Evolutionary conservation across 148 eudicot genomes (phyloP).

Genomic region (Agrostemma githago): DNA sequence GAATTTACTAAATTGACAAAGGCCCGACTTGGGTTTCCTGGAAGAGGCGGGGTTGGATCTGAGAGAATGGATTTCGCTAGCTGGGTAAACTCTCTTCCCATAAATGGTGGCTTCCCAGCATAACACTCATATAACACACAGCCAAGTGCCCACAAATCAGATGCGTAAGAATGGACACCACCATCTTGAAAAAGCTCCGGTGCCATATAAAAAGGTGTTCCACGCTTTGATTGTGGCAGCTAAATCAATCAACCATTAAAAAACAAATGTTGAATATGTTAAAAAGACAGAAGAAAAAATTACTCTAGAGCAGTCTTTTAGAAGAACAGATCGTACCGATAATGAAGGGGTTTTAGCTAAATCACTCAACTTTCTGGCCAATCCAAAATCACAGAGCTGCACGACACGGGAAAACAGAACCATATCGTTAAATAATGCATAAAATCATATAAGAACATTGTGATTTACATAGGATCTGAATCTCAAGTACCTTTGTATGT

Average conservation of each 20-base stretch:
- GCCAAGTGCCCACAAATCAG: constrained; percentile 98
- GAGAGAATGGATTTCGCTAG: constrained; percentile 78
- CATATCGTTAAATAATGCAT: neutral
- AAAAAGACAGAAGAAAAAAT: neutral
- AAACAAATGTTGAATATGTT: constrained; percentile 9
- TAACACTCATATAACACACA: constrained; percentile 95
- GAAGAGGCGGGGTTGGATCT: constrained; percentile 88
- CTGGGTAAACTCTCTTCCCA: constrained; percentile 76
- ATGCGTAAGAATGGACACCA: constrained; percentile 94
- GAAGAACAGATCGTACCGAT: constrained; percentile 40
- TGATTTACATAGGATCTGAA: neutral
- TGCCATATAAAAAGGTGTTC: constrained; percentile 98
- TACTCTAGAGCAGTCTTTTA: neutral
- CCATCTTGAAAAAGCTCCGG: constrained; percentile 98
- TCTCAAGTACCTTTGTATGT: constrained; percentile 52
- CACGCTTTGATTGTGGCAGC: constrained; percentile 96
- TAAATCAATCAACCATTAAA: constrained; percentile 30
- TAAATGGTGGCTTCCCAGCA: constrained; percentile 84
- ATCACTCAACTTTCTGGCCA: constrained; percentile 84
- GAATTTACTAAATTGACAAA: constrained; percentile 84
- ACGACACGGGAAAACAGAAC: constrained; percentile 1
- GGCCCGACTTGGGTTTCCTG: constrained; percentile 69
- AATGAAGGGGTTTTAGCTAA: constrained; percentile 66
- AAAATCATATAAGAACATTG: neutral
- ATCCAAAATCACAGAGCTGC: constrained; percentile 95